Base-by-base conservation (phyloP, 768 basidiomycete genomes). In the Macrolepiota fuliginosa region DNA sequence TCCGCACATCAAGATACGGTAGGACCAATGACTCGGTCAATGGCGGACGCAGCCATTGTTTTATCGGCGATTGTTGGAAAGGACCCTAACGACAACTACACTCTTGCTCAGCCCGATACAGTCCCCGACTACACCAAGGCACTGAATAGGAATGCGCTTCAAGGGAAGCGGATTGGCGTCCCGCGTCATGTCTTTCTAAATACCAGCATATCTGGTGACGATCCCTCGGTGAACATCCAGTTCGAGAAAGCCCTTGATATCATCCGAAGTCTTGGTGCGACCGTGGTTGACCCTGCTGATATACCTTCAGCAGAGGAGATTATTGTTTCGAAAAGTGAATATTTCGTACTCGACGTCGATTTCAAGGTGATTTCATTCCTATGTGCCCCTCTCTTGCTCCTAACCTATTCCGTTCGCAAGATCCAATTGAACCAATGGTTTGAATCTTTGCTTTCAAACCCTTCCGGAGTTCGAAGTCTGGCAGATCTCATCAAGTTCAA, bases 401-500 rank as follows among this genome's bases (percentile, higher is more conserved):
- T 50, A 25, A 32, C n/a, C n/a, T n/a, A n/a, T n/a, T 45, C 40
- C 24, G 24, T 36, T n/a, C 53, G 24, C 7, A 24, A 88, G 87
- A 71, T 84, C n/a, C 77, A 85, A 60, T 62, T 89, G 22, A 77
- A 82, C 58, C 71, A 71, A 24, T 88, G 83, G 58, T 79, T 81
- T 25, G 64, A 77, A 24, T 73, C 66, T 1, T 72, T 89, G 15
- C 62, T 81, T 11, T 68, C 80, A 40, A 83, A 85, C 40, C 87
- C 87, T 0, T 78, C 83, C 0, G 84, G 83, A 3, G 81, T 88
- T 25, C 76, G 78, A 36, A 81, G 68, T 37, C 77, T 89, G 1
- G 83, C 80, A 2, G 84, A 87, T 61, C 63, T 89, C 58, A 87
- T 89, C 45, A 70, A 69, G n/a, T 88, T 87, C 70, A 80, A 89